Base-by-base conservation (phyloP, 73 alveolate species). In the Uronychia setigera region DNA sequence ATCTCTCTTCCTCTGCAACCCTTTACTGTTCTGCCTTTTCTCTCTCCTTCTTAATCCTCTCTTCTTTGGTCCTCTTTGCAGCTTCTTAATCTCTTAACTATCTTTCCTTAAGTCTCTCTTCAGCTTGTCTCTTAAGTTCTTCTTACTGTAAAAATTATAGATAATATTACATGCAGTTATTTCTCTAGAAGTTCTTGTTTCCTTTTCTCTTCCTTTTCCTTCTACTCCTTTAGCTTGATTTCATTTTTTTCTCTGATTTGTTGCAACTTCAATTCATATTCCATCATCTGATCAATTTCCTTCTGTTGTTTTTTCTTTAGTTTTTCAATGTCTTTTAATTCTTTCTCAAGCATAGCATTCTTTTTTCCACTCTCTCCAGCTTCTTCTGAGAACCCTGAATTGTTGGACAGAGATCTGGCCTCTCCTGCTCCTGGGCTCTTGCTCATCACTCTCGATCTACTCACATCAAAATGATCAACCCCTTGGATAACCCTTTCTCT, bases 1-100 rank as follows among this genome's bases (percentile, higher is more conserved):
- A 77, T 34, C 85, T 76, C 35, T 78, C 79, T 34, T 33, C 31
- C 59, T 89, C 87, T 27, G 34, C 29, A 9, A 30, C 31, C n/a
- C 82, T 57, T 78, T 89, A 83, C 35, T 89, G 35, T 89, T 89
- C 95, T 30, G 86, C 84, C 31, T 82, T 60, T 74, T 88, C 91
- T 80, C 76, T 35, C 35, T 84, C 87, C 33, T 80, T 92, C 87
- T 57, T 84, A 76, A 77, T 33, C 78, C 80, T 83, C 58, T 93
- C 86, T 29, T 31, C 35, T 58, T 86, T 78, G 75, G 75, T 81
- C 30, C 79, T 84, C 59, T 82, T 79, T 32, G 79, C 78, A 77
- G 34, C 74, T 77, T 83, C 58, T 29, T 76, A 35, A 29, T 83
- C 79, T 76, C 83, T 77, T 59, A 35, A 26, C 32, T 29, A 30